Evolutionary conservation across 2,329 filamentous ascomycete species (phyloP).

Genomic region (Sarocladium kiliense): DNA sequence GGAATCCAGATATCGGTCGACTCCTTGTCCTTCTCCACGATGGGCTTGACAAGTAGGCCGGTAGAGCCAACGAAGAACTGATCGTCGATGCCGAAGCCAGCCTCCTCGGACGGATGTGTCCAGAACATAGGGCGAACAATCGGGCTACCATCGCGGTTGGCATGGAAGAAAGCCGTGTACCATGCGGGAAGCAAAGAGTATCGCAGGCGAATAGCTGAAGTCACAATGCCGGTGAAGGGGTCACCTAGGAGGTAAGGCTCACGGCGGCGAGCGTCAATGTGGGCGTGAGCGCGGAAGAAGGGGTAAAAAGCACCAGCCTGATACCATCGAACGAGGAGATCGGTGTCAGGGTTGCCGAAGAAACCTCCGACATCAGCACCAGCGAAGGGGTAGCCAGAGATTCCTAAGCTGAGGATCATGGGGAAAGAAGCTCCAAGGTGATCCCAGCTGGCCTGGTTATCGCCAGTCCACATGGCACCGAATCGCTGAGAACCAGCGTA

Average conservation of each 20-base stretch:
- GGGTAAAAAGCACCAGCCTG: slow-evolving; percentile 96
- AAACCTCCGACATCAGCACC: slow-evolving; percentile 97
- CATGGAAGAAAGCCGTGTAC: slow-evolving; percentile 96
- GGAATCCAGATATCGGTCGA: slow-evolving; percentile 80
- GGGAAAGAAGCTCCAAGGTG: slow-evolving; percentile 86
- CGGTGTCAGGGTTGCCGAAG: slow-evolving; percentile 93
- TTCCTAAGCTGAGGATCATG: slow-evolving; percentile 90
- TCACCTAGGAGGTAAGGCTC: slow-evolving; percentile 87
- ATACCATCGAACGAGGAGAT: slow-evolving; percentile 91
- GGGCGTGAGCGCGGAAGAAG: slow-evolving; percentile 95
- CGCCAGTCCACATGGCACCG: slow-evolving; percentile 97
- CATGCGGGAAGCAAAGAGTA: slow-evolving; percentile 88
- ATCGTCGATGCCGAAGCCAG: slow-evolving; percentile 83
- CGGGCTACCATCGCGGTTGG: slow-evolving; percentile 74
- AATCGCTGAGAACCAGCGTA: slow-evolving; percentile 85
- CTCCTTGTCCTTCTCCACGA: slow-evolving; percentile 70
- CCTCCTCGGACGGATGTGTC: slow-evolving; percentile 79
- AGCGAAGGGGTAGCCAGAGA: slow-evolving; percentile 88
- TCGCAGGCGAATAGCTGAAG: slow-evolving; percentile 78
- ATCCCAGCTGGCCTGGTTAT: slow-evolving; percentile 91
- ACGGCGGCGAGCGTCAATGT: slow-evolving; percentile 90
- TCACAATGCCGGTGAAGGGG: slow-evolving; percentile 81
- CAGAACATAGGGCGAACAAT: slow-evolving; percentile 92
- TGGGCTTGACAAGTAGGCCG: slow-evolving; percentile 87
- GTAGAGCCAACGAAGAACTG: slow-evolving; percentile 89